Base-by-base conservation (phyloP, 1,284 basidiomycete genomes). In the Cryptococcus sp. region DNA sequence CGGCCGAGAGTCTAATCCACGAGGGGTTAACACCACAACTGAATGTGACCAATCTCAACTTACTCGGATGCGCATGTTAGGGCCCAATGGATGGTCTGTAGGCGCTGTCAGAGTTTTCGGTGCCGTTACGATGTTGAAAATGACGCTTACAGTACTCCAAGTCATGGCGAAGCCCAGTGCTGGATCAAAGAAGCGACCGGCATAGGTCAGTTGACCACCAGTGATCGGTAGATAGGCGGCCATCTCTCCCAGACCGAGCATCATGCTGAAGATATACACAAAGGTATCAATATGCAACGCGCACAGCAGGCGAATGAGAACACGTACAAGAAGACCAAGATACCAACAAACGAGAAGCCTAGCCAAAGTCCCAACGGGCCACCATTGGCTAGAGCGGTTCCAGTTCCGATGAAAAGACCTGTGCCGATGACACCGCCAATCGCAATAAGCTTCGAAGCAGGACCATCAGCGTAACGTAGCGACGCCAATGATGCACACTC, bases 161-260 rank as follows among this genome's bases (percentile, higher is more conserved):
- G 87, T 87, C 85, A 87, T 85, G 11, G 88, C 83, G 67, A 89
- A 89, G 0, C 86, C 86, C 58, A 89, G 81, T 0, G 88, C 86
- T 3, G 86, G 85, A 66, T 89, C 84, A 22, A 90, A 86, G 70
- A 89, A 90, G 38, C 87, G 85, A 6, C 85, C 84, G 3, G 89
- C 87, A 44, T 89, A 80, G 46, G 84, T 86, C 70, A 91, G 87
- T 72, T 90, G 89, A 3, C 89, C 84, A 52, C 84, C 86, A 41
- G 79, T 57, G 59, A 81, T 78, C 45, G 74, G 73, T 39, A 77
- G 68, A 44, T 69, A 70, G 20, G 60, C 46, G 7, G 60, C 46
- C 63, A 65, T 65, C 52, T 65, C 63, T 22, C 60, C 63, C 38
- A 64, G 63, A 19, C 59, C 63, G 26, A 57, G 54, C 63, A 64